Percentiles rank a stretch among this genome's conserved stretches.
Evolutionary conservation across 1,139 yeast species (phyloP).

Genomic region (Taphrina pruni): DNA sequence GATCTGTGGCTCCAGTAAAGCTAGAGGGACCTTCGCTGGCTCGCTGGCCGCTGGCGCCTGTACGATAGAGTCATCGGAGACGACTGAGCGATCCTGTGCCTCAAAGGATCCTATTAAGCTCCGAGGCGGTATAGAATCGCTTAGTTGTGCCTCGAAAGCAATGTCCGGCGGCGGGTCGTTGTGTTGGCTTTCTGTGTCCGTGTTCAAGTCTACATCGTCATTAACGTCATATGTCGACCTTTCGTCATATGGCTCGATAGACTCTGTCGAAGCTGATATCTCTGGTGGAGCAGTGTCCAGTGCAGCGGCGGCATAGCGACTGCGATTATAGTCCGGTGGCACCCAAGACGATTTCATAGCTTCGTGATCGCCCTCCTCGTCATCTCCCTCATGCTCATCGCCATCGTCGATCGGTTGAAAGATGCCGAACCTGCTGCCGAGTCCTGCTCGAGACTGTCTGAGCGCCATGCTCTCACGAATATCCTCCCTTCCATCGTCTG

Average conservation of each 20-base stretch:
- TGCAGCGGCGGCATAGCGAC: neutral
- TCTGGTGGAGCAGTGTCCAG: slow-evolving; percentile 2
- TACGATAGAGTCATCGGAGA: neutral
- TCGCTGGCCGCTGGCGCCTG: neutral
- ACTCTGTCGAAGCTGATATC: slow-evolving; percentile 2
- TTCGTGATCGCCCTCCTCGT: slow-evolving; percentile 30
- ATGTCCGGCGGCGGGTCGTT: slow-evolving; percentile 31
- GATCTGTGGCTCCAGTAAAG: slow-evolving; percentile 44
- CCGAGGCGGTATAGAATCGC: slow-evolving; percentile 17
- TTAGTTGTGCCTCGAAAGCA: slow-evolving; percentile 24
- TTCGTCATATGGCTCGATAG: neutral
- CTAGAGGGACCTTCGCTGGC: slow-evolving; percentile 43
- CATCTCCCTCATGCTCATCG: slow-evolving; percentile 16
- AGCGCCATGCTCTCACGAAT: slow-evolving; percentile 38
- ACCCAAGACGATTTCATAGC: slow-evolving; percentile 37
- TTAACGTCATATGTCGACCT: neutral
- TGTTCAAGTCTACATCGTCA: neutral
- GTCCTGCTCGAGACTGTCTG: slow-evolving; percentile 29
- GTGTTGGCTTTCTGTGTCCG: slow-evolving; percentile 17
- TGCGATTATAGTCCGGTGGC: slow-evolving; percentile 6
- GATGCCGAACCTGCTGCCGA: slow-evolving; percentile 25
- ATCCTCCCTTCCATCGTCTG: slow-evolving; percentile 30
- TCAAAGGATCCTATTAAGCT: slow-evolving; percentile 15
- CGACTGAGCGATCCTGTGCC: slow-evolving; percentile 2
- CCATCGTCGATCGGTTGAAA: slow-evolving; percentile 17